Evolutionary conservation across 805 yeast genomes (phyloP).

Genomic region (Tetrapisispora fleetii): DNA sequence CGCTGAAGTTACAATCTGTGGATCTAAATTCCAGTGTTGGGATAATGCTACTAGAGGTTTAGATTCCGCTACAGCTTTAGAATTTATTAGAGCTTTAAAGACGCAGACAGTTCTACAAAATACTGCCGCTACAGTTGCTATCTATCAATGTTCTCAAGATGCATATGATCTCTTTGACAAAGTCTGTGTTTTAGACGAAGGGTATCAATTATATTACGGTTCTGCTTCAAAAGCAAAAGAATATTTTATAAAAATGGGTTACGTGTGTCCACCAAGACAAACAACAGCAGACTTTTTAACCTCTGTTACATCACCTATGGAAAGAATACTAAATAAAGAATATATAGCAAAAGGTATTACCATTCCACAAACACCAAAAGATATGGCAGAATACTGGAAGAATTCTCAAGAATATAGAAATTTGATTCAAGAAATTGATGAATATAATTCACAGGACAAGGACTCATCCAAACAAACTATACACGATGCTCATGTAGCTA

Average conservation of each 20-base stretch:
- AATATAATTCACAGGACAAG: background rate
- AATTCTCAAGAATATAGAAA: constrained; percentile 34
- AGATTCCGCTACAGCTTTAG: constrained; percentile 53
- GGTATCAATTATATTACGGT: constrained; percentile 48
- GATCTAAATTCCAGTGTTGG: constrained; percentile 43
- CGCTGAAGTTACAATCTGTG: constrained; percentile 48
- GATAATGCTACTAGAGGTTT: constrained; percentile 59
- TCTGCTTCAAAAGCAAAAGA: constrained; percentile 36
- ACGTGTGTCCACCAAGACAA: constrained; percentile 45
- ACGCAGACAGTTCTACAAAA: constrained; percentile 40
- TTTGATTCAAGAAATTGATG: constrained; percentile 37
- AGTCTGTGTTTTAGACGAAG: constrained; percentile 47
- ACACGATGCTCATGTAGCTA: constrained; percentile 34
- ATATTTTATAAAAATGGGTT: constrained; percentile 46
- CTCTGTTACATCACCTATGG: constrained; percentile 44
- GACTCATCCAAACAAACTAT: constrained; percentile 11
- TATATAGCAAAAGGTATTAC: constrained; percentile 35
- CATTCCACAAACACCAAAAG: constrained; percentile 45
- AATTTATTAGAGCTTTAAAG: constrained; percentile 45
- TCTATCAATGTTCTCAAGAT: constrained; percentile 54
- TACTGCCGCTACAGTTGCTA: constrained; percentile 51
- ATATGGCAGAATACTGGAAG: constrained; percentile 44
- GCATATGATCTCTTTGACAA: constrained; percentile 56
- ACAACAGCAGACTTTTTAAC: constrained; percentile 53
- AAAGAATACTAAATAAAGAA: constrained; percentile 37